Conservation (phyloP, 176 grass and related monocot genomes). For the Guadua angustifolia region DNA sequence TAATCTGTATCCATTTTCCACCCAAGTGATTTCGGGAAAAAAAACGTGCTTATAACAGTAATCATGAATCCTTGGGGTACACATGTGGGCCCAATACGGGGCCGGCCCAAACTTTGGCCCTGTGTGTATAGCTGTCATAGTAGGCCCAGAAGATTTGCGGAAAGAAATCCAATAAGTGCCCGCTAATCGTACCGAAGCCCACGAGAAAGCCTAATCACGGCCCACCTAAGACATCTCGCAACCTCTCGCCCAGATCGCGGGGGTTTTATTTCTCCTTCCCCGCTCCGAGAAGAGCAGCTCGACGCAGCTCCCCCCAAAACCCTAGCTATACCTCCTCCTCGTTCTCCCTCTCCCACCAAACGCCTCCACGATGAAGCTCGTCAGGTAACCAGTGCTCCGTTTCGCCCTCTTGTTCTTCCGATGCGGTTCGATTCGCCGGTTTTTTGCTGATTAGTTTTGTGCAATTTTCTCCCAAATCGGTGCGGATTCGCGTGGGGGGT, state of each 20-base stretch:
- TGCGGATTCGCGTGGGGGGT: conserved; percentile 23
- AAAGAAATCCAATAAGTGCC: background rate
- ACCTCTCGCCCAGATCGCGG: background rate
- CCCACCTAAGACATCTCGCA: conserved; percentile 9
- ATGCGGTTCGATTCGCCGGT: background rate
- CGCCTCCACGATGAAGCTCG: conserved; percentile 79
- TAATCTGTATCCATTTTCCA: too few species aligned
- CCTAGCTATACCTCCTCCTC: conserved; percentile 50
- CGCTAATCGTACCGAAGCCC: background rate
- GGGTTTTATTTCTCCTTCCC: conserved; percentile 39
- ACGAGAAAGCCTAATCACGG: background rate
- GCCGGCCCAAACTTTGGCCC: too few species aligned
- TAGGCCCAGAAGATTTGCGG: background rate
- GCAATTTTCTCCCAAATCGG: conserved; percentile 37
- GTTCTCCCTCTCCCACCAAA: background rate
- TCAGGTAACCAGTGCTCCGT: conserved; percentile 47
- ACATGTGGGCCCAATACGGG: too few species aligned
- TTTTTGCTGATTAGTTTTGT: conserved; percentile 7
- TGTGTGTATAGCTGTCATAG: background rate
- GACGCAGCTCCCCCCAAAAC: conserved; percentile 56
- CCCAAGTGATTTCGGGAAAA: too few species aligned
- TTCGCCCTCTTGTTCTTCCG: background rate
- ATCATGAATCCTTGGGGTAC: too few species aligned
- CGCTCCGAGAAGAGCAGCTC: conserved; percentile 37
- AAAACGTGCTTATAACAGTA: too few species aligned